Evolutionary conservation across 192 early-diverging fungal genomes (phyloP).

Genomic region (Coemansia sp.): DNA sequence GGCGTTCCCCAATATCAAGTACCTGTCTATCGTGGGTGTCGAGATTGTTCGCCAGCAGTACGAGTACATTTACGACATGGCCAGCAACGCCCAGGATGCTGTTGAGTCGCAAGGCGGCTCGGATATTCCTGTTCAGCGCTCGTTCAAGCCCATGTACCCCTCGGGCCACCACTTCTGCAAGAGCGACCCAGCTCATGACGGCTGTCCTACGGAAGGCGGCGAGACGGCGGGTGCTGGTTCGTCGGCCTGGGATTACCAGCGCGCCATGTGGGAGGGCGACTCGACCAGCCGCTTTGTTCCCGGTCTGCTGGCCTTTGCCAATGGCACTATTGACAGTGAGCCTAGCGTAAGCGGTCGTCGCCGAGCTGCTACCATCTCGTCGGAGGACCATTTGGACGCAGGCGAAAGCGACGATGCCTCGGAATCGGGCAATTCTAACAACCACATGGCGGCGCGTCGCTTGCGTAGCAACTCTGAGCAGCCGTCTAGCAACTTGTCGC

Average conservation of each 20-base stretch:
- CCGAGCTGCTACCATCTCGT: constrained; percentile 14
- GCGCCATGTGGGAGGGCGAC: constrained; percentile 14
- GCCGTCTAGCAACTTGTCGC: neutral
- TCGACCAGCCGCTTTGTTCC: constrained; percentile 36
- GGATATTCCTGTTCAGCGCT: constrained; percentile 10
- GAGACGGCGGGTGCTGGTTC: neutral
- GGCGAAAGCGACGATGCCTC: neutral
- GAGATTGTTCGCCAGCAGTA: constrained; percentile 42
- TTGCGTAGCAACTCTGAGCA: constrained; percentile 3
- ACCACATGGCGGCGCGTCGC: neutral
- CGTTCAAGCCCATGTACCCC: constrained; percentile 35
- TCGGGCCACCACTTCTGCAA: constrained; percentile 28
- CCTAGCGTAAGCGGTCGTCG: constrained; percentile 8
- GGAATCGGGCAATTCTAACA: neutral
- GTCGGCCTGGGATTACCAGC: constrained; percentile 8
- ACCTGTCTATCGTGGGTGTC: constrained; percentile 26
- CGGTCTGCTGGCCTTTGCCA: constrained; percentile 38
- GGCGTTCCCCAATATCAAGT: constrained; percentile 21
- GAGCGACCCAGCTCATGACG: constrained; percentile 12
- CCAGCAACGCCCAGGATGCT: neutral
- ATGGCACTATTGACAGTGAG: neutral
- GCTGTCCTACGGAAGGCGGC: constrained; percentile 8
- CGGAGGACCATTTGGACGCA: constrained; percentile 4
- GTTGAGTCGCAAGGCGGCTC: neutral
- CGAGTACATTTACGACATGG: constrained; percentile 13